Evolutionary conservation across 2,329 filamentous ascomycete genomes (phyloP).

Genomic region (Beauveria scarabaeidicola): DNA sequence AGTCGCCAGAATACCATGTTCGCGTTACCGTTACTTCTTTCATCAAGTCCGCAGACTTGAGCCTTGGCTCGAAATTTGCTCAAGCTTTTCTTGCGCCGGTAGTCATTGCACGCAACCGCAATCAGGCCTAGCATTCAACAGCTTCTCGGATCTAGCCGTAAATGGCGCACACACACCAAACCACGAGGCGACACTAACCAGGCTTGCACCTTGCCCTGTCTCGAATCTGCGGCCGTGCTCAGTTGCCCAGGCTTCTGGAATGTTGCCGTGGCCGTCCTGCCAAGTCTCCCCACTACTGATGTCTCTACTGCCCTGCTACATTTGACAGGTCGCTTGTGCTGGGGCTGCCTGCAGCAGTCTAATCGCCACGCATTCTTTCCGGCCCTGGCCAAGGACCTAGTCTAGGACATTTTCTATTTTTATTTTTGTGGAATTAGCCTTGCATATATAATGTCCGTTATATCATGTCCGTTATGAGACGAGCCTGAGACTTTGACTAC

Average conservation of each 20-base stretch:
- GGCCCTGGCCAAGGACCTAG: background rate
- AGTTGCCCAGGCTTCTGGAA: background rate
- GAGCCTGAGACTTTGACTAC: background rate
- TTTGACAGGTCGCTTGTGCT: background rate
- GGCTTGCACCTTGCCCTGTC: background rate
- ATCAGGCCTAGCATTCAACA: background rate
- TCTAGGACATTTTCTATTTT: background rate
- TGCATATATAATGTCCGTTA: background rate
- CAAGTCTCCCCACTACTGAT: background rate
- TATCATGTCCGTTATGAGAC: background rate
- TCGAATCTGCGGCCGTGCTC: background rate
- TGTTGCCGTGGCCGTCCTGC: background rate
- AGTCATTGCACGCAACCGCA: background rate
- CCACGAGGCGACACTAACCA: background rate
- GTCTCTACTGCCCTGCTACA: background rate
- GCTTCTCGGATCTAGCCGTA: slow-evolving; percentile 7
- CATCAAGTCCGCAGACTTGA: too few species aligned
- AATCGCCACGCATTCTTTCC: background rate
- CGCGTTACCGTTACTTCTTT: background rate
- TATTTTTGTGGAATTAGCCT: background rate
- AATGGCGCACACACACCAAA: background rate
- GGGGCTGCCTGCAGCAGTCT: background rate
- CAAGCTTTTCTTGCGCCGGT: background rate
- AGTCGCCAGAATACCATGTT: too few species aligned
- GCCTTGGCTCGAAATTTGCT: background rate